Evolutionary conservation across 2,329 filamentous ascomycete species (phyloP).

Genomic region (Trichoderma semiorbis): DNA sequence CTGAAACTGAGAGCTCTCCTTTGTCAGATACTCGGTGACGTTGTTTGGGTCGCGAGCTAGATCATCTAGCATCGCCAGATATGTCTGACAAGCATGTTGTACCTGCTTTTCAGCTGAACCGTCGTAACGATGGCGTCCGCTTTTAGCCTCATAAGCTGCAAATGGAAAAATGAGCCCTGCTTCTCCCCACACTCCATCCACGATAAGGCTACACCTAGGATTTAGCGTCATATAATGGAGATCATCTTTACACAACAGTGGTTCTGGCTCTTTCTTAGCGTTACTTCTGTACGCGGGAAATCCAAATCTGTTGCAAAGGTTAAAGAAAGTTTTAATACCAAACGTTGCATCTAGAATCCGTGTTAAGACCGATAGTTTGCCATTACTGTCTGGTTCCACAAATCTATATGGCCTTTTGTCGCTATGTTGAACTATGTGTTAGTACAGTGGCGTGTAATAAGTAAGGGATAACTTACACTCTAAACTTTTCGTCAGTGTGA

Average conservation of each 20-base stretch:
- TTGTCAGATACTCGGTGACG: not conserved
- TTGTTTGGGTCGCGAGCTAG: not conserved
- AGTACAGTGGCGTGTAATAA: no score
- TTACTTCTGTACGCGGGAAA: not conserved
- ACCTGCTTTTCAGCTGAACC: not conserved
- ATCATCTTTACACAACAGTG: fast-evolving
- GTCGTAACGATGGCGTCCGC: not conserved
- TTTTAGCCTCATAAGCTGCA: not conserved
- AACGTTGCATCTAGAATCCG: not conserved
- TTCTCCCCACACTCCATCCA: not conserved
- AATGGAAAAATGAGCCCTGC: not conserved
- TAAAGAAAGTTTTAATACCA: not conserved
- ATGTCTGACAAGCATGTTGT: not conserved
- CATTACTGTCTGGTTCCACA: not conserved
- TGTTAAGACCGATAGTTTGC: not conserved
- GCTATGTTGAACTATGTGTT: not conserved
- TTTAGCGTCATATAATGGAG: not conserved
- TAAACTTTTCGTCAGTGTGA: not conserved
- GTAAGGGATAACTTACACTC: not conserved
- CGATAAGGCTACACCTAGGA: not conserved
- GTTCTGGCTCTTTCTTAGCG: not conserved
- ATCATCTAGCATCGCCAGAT: not conserved
- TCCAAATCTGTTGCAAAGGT: not conserved
- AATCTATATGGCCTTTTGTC: not conserved
- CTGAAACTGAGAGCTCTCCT: not conserved